These are phyloP conservation scores for Pseudonitzschia pungens DNA, from an alignment of 108 stramenopile genomes.

Conservation along the genomic window DNA sequence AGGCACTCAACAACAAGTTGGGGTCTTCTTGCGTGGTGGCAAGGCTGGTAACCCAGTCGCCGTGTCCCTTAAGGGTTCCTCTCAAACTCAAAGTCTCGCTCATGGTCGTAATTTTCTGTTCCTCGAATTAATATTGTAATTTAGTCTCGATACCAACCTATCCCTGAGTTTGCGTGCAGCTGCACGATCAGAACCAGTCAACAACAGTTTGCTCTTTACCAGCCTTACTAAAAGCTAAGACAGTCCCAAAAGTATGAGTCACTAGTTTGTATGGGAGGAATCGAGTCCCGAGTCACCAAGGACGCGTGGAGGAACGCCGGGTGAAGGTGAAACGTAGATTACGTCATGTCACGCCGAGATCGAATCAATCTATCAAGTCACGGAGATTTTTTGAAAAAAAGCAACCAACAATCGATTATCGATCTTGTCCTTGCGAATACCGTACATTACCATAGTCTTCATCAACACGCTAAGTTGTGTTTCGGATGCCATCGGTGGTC, in stretches of 20 bases:
- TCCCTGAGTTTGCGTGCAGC: no score
- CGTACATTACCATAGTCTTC: no score
- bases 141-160: no score
- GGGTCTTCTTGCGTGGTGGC: slow-evolving; percentile 95
- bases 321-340: neutral
- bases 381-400: no score
- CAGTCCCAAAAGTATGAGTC: neutral
- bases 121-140: neutral
- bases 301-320: slow-evolving; percentile 2
- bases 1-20: slow-evolving; percentile 95
- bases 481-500: no score
- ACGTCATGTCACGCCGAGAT: neutral
- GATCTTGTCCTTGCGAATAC: no score
- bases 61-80: slow-evolving; percentile 92
- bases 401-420: no score
- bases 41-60: slow-evolving; percentile 99
- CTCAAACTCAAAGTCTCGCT: slow-evolving; percentile 90
- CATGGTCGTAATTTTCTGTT: slow-evolving; percentile 19
- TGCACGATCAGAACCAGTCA: neutral
- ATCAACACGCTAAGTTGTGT: no score
- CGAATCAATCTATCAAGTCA: no score
- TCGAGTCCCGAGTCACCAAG: neutral
- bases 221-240: slow-evolving; percentile 14
- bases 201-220: slow-evolving; percentile 11
- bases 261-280: neutral